Evolutionary conservation across 495 filamentous ascomycete species (phyloP), one percentile per base, ranked within the genome.

Genomic region (Neurospora pannonica): DNA sequence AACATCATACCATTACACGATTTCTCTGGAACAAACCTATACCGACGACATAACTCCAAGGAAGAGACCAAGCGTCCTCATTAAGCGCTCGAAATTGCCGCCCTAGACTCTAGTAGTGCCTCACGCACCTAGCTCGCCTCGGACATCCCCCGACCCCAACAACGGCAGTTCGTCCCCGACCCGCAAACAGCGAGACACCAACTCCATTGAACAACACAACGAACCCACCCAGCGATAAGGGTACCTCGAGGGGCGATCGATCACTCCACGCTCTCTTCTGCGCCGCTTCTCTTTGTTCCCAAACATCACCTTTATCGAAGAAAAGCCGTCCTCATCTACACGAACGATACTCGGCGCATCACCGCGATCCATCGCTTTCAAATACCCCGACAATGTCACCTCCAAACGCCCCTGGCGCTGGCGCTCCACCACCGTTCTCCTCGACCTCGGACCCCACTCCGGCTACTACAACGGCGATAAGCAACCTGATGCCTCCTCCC

Each of bases 401-500:
- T 46, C 34, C 54, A 39, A 34, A n/a, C 39, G 11, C 19, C 42
- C 60, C 71, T 72, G 28, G 21, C 39, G 11, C 38, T 10, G 28
- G 38, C 39, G 28, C 71, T 54, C 36, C 71, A 72, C 36, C 71
- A 17, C 39, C 71, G 2, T 54, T n/a, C 71, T 72, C 71, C 39
- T 67, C 37, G 38, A n/a, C 39, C 39, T 28, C 38, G 34, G 28
- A 72, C 38, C 24, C 71, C 42, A 34, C 71, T 31, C 8, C 73
- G 8, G 40, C 40, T 21, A 31, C 62, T 71, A 72, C 46, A 73
- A 69, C 75, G 74, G 77, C 77, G 37, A 71, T 70, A 74, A 36
- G 46, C 36, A 72, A 70, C 38, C 60, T 69, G 69, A 76, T 78
- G 67, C 77, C 76, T 11, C 72, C 73, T 34, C 82, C 83, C 17